phyloP scores from a whole-genome alignment of 108 stramenopile species.

The Mediolabrus comicus region DNA sequence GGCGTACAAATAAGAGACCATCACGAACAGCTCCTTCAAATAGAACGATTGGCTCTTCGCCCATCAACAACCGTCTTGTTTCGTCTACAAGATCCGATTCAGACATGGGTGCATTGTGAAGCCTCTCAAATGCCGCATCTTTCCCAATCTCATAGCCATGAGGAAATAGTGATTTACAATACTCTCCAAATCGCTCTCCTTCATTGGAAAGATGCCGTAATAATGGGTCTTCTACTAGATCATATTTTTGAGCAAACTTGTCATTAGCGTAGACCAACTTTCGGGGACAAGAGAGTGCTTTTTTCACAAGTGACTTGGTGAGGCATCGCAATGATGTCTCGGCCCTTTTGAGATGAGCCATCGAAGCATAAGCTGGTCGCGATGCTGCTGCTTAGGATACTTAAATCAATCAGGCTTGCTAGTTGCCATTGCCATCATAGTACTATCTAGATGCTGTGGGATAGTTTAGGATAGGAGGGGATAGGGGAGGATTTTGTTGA shows the following conservation, averaged over 20 bases:
- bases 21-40: slow-evolving; percentile 48
- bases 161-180: slow-evolving; percentile 44
- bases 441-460: too few species aligned
- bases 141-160: slow-evolving; percentile 38
- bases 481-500: slow-evolving; percentile 91
- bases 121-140: not conserved
- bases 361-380: too few species aligned
- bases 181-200: slow-evolving; percentile 45
- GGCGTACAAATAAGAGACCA: slow-evolving; percentile 38
- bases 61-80: not conserved
- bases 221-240: slow-evolving; percentile 28
- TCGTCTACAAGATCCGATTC: not conserved
- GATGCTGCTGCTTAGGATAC: too few species aligned
- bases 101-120: not conserved
- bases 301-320: slow-evolving; percentile 52
- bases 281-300: slow-evolving; percentile 47
- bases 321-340: slow-evolving; percentile 39
- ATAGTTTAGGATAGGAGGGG: too few species aligned
- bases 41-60: slow-evolving; percentile 5
- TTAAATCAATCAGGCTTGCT: too few species aligned
- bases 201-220: slow-evolving; percentile 31
- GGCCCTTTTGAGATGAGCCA: not conserved
- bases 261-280: slow-evolving; percentile 50
- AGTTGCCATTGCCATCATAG: too few species aligned
- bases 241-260: slow-evolving; percentile 16